These are phyloP conservation scores for Wickerhamiella sorbophila DNA, from an alignment of 805 yeast genomes.

Conservation along the genomic window DNA sequence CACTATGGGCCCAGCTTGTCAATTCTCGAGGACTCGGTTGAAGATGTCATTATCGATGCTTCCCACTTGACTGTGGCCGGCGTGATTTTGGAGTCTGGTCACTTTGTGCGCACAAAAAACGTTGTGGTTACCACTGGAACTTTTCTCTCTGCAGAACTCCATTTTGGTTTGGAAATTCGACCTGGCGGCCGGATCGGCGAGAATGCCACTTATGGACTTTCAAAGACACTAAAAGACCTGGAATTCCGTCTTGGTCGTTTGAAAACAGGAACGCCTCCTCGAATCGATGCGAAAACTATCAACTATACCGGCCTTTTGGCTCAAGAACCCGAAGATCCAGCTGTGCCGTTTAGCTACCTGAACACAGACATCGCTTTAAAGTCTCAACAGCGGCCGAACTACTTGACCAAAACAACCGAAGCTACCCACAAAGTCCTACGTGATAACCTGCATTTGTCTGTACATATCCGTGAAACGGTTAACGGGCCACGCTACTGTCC, in stretches of 20 bases:
- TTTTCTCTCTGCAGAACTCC: constrained; percentile 86
- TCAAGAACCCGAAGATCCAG: constrained; percentile 72
- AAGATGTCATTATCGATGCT: constrained; percentile 58
- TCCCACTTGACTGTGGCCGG: constrained; percentile 39
- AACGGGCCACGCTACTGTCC: constrained; percentile 98
- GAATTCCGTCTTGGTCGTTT: constrained; percentile 79
- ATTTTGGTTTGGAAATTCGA: constrained; percentile 61
- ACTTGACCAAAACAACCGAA: constrained; percentile 64
- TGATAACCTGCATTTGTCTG: constrained; percentile 60
- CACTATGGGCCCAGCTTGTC: constrained; percentile 40
- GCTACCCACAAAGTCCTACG: constrained; percentile 57
- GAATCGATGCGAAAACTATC: constrained; percentile 60
- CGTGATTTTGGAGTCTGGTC: constrained; percentile 56
- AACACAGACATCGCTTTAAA: constrained; percentile 50
- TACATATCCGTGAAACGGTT: constrained; percentile 86
- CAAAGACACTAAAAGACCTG: constrained; percentile 56
- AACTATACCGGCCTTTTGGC: constrained; percentile 46
- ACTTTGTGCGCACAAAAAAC: constrained; percentile 40
- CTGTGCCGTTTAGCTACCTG: constrained; percentile 80
- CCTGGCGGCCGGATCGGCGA: constrained; percentile 96
- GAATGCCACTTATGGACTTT: constrained; percentile 76
- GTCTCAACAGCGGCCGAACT: constrained; percentile 50
- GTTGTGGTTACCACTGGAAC: constrained; percentile 95
- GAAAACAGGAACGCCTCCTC: constrained; percentile 96
- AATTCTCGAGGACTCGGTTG: constrained; percentile 61